Percentiles rank a stretch among this genome's conserved stretches.
These are phyloP conservation scores for Bathelium albidoporum DNA, from an alignment of 495 filamentous ascomycete genomes.

Conservation along the genomic window DNA sequence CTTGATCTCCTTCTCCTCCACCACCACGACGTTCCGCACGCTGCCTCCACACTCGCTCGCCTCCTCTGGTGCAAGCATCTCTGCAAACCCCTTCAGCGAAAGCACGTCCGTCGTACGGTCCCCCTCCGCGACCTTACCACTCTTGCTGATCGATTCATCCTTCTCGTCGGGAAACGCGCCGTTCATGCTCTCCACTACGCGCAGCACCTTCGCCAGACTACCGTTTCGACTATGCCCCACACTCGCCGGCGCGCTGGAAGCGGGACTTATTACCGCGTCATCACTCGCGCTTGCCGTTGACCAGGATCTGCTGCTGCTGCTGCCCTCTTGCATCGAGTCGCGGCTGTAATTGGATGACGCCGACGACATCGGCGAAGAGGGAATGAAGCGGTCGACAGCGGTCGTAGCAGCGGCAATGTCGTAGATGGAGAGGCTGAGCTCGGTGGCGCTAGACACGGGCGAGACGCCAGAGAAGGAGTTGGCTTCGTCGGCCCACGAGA, in stretches of 20 bases:
- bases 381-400: background rate
- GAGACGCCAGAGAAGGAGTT: background rate
- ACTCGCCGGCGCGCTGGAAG: background rate
- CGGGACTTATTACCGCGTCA: background rate
- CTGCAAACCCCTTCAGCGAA: background rate
- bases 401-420: slow-evolving; percentile 1
- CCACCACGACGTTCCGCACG: background rate
- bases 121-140: too few species aligned
- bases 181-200: background rate
- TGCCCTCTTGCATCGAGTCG: background rate
- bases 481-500: background rate
- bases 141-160: too few species aligned
- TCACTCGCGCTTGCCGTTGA: background rate
- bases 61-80: background rate
- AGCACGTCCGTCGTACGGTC: too few species aligned
- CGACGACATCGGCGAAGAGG: background rate
- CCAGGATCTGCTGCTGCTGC: background rate
- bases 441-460: background rate
- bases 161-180: background rate
- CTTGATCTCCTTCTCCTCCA: background rate
- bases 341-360: slow-evolving; percentile 1
- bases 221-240: background rate
- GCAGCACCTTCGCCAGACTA: background rate
- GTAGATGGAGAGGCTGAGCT: background rate
- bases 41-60: background rate